Base-by-base conservation (phyloP, 805 yeast species). In the Myxozyma vanderwaltii region DNA sequence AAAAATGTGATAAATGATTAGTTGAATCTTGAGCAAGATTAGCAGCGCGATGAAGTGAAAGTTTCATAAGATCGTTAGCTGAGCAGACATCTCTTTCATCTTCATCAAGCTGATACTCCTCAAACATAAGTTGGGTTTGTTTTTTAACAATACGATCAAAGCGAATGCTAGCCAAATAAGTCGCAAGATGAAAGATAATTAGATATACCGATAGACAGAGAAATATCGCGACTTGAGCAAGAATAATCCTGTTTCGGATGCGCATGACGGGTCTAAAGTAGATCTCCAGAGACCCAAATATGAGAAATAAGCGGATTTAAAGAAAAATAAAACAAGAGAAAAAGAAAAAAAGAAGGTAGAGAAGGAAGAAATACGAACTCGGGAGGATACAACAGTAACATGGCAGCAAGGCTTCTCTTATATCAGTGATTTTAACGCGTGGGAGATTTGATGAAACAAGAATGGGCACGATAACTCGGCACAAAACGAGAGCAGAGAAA, bases 41-140 rank as follows among this genome's bases (percentile, higher is more conserved):
- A 6, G 54, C 26, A n/a, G 46, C 47, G 24, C 54, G 54, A 24
- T 46, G 39, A 33, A 38, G 43, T 19, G 43, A 38, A 38, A 38
- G 43, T 21, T 26, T 26, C 47, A 43, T 43, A 7, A 43, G 43
- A 38, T 38, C 19, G 17, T 38, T n/a, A 3, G 43, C 17, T 38
- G 43, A 15, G 19, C 43, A 38, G 21, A 38, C 21, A n/a, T 38
- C 43, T 2, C 7, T 38, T 38, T 38, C 43, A 38, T n/a, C 17
- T 10, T 38, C 38, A 4, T 35, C 21, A n/a, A 19, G 43, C 17
- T 13, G 17, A 8, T 38, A 38, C 10, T 38, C 43, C 17, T 38
- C 43, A 38, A 38, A 8, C 2, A 38, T 2, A 19, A 38, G 19
- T 8, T 10, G 43, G 7, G 19, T 4, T 8, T 38, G 17, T n/a